A percentile compares a stretch with the other conserved stretches of the same genome.
phyloP scores from a whole-genome alignment of 192 early-diverging fungal genomes.

The Linnemannia hyalina region DNA sequence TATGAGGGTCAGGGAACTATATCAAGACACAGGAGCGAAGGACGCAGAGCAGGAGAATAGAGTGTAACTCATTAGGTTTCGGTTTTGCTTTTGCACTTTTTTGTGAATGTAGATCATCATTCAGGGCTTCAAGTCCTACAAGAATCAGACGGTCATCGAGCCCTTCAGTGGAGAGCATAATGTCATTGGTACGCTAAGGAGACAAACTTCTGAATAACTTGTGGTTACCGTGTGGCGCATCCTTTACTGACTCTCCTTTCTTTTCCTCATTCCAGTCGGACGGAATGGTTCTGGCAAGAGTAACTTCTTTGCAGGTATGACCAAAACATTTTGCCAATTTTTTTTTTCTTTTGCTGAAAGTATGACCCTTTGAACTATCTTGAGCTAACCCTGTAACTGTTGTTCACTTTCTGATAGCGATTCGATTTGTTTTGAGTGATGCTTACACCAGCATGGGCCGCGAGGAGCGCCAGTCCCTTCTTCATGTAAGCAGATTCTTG shows the following conservation, averaged over 20 bases:
- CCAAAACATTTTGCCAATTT: slow-evolving; percentile 1
- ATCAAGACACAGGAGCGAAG: background rate
- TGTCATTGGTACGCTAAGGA: slow-evolving; percentile 83
- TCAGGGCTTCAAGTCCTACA: slow-evolving; percentile 99
- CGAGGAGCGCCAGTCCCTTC: slow-evolving; percentile 93
- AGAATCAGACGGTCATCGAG: slow-evolving; percentile 94
- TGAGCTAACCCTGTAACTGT: background rate
- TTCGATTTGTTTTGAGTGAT: slow-evolving; percentile 96
- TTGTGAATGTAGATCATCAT: slow-evolving; percentile 82
- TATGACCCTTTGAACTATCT: no score
- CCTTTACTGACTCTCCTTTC: background rate
- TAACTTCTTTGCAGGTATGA: slow-evolving; percentile 96
- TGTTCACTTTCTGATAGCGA: slow-evolving; percentile 65
- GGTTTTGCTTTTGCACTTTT: background rate
- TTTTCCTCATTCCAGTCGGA: slow-evolving; percentile 71
- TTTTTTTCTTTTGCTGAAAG: background rate
- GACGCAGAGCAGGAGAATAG: background rate
- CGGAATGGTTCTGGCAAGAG: slow-evolving; percentile 98
- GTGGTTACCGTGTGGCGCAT: no score
- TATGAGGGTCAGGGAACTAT: background rate
- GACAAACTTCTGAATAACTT: no score
- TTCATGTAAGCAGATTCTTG: slow-evolving; percentile 75
- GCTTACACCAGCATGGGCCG: slow-evolving; percentile 93
- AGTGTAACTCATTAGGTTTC: background rate
- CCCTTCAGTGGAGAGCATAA: slow-evolving; percentile 95